Conservation (phyloP, 495 filamentous ascomycete species). For the Penicillium verhagenii region DNA sequence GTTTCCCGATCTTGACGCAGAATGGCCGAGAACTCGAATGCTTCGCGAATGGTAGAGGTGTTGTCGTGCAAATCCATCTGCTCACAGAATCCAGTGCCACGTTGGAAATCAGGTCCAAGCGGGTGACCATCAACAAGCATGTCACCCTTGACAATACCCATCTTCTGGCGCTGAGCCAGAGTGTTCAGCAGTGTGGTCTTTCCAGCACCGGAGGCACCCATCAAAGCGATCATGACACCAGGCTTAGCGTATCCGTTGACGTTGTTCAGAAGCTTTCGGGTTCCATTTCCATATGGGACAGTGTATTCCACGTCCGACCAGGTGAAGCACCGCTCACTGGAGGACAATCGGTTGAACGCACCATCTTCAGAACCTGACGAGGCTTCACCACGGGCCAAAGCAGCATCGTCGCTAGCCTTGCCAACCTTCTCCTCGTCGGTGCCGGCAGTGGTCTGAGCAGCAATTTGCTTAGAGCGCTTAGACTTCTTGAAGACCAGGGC, state of each 20-base stretch:
- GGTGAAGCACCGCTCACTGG: slow-evolving; percentile 69
- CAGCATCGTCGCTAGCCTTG: slow-evolving; percentile 34
- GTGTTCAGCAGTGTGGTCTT: slow-evolving; percentile 78
- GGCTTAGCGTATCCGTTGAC: slow-evolving; percentile 79
- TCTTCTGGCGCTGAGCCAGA: slow-evolving; percentile 71
- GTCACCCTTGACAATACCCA: slow-evolving; percentile 67
- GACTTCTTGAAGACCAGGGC: slow-evolving; percentile 69
- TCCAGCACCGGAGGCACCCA: slow-evolving; percentile 83
- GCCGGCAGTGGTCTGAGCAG: slow-evolving; percentile 38
- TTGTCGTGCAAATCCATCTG: slow-evolving; percentile 82
- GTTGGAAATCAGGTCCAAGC: slow-evolving; percentile 69
- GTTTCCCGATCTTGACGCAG: slow-evolving; percentile 56
- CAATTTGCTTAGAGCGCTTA: slow-evolving; percentile 53
- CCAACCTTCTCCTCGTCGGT: slow-evolving; percentile 49
- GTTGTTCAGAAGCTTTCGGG: slow-evolving; percentile 67
- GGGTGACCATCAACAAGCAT: slow-evolving; percentile 77
- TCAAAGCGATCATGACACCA: slow-evolving; percentile 74
- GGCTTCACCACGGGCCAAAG: slow-evolving; percentile 44
- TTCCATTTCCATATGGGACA: slow-evolving; percentile 68
- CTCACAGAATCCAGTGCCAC: slow-evolving; percentile 80
- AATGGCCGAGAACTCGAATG: slow-evolving; percentile 65
- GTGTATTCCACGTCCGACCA: slow-evolving; percentile 72
- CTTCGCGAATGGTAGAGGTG: slow-evolving; percentile 64
- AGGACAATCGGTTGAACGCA: slow-evolving; percentile 54
- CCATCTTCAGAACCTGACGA: slow-evolving; percentile 35